Evolutionary conservation across 1,284 basidiomycete species (phyloP), one percentile per base, ranked within the genome.

Genomic region (Malassezia globosa): DNA sequence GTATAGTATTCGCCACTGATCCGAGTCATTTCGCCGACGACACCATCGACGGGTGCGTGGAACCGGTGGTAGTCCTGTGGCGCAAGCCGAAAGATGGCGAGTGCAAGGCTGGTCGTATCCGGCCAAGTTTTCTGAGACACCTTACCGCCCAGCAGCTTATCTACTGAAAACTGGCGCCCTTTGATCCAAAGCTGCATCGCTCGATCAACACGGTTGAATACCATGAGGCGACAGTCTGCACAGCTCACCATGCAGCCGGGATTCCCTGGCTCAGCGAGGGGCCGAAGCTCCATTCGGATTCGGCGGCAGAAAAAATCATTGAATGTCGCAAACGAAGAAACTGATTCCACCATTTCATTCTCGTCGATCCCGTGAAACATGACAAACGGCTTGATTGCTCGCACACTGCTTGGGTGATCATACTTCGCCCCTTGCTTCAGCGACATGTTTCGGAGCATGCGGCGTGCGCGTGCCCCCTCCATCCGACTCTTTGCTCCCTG

Each of bases 131-230:
- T 14, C 1, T 33, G 25, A 8, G 35, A 10, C 2, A 21, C 21
- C 11, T 22, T 78, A 19, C 77, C 75, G 0, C 90, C 90, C 0
- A 97, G 77, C 33, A 97, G 76, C 1, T 82, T 77, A 1, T 74
- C 77, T 1, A 96, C 78, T 0, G 81, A 83, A 67, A 96, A 96
- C 60, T 94, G 87, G 21, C 87, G 81, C 0, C 92, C 94, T 69
- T 97, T 97, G 75, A 97, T 94, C 92, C 94, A 97, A 4, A 97
- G 74, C 19, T 77, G 76, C 1, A 87, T 95, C 1, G 94, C 90
- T 46, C 87, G 84, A 38, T 72, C 75, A 7, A 95, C 81, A 0
- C 80, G 83, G 65, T 85, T 82, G 71, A 96, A 97, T 0, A 82
- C 82, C 84, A 95, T 92, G 62, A 95, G 79, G 22, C 92, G 82